Conservation (phyloP, 805 yeast species). For the Groenewaldozyma tartarivorans region DNA sequence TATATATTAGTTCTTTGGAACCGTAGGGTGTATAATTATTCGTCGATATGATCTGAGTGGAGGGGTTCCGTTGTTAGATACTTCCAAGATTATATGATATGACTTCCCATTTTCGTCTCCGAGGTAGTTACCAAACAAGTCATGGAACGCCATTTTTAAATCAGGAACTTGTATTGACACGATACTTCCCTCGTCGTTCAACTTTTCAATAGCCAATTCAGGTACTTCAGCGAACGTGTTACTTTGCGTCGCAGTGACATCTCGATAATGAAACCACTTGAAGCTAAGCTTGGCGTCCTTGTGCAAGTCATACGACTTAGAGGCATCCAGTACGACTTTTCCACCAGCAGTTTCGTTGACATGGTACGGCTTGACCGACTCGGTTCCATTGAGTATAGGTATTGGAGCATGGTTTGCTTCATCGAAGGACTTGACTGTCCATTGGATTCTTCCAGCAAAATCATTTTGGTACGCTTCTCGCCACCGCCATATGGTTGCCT, state of each 20-base stretch:
- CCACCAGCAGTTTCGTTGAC: background rate
- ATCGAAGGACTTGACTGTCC: background rate
- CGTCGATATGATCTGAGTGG: too few relatives aligned
- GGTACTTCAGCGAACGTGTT: background rate
- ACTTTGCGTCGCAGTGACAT: conserved; percentile 2
- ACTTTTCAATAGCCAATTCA: background rate
- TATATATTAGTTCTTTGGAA: too few relatives aligned
- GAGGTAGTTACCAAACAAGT: too few relatives aligned
- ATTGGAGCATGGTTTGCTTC: conserved; percentile 1
- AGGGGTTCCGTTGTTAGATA: too few relatives aligned
- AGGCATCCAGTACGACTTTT: conserved; percentile 1
- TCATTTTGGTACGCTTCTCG: conserved; percentile 1
- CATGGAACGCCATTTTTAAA: too few relatives aligned
- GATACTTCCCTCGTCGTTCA: too few relatives aligned
- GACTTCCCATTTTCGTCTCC: too few relatives aligned
- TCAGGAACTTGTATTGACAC: too few relatives aligned
- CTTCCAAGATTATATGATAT: too few relatives aligned
- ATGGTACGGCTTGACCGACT: background rate
- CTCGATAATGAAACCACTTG: conserved; percentile 1
- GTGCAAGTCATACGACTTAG: background rate
- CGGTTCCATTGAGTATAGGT: background rate
- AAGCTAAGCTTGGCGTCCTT: background rate
- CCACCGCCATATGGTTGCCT: conserved; percentile 1
- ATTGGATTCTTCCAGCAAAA: conserved; percentile 1
- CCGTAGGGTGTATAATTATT: too few relatives aligned